A percentile compares a stretch with the other conserved stretches of the same genome.
Evolutionary conservation across 2,329 filamentous ascomycete species (phyloP).

Genomic region (Leptographium flavum): DNA sequence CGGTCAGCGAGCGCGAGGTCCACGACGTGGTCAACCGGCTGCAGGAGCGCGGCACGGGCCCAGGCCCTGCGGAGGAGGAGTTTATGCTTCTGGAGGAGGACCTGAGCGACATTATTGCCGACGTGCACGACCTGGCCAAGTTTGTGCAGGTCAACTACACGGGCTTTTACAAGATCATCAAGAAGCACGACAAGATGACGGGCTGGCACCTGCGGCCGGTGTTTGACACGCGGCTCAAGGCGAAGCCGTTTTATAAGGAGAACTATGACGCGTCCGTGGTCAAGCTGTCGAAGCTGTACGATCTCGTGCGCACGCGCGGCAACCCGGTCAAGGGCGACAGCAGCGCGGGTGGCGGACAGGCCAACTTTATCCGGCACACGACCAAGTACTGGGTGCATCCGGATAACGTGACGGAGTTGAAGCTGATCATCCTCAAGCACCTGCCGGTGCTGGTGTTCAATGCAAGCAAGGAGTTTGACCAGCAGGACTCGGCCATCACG

Average conservation of each 20-base stretch:
- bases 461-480: conserved; percentile 87
- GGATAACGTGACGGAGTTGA: conserved; percentile 95
- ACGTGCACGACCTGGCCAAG: conserved; percentile 95
- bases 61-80: conserved; percentile 70
- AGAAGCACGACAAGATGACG: conserved; percentile 98
- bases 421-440: conserved; percentile 96
- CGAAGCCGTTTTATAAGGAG: conserved; percentile 96
- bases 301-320: conserved; percentile 82
- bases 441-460: conserved; percentile 96
- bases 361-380: conserved; percentile 91
- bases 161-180: conserved; percentile 99
- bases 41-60: conserved; percentile 43
- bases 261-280: conserved; percentile 96
- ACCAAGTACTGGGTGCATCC: conserved; percentile 99
- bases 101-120: conserved; percentile 92
- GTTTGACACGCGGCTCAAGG: conserved; percentile 88
- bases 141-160: conserved; percentile 98
- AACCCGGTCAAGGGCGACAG: conserved; percentile 88
- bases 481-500: conserved; percentile 82
- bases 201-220: conserved; percentile 85
- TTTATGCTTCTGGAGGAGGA: conserved; percentile 90
- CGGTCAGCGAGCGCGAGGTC: conserved; percentile 78
- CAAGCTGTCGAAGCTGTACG: conserved; percentile 88
- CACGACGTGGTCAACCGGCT: conserved; percentile 69
- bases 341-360: conserved; percentile 78